phyloP scores from a whole-genome alignment of 108 stramenopile species.

The Schizochytrium sp. region DNA sequence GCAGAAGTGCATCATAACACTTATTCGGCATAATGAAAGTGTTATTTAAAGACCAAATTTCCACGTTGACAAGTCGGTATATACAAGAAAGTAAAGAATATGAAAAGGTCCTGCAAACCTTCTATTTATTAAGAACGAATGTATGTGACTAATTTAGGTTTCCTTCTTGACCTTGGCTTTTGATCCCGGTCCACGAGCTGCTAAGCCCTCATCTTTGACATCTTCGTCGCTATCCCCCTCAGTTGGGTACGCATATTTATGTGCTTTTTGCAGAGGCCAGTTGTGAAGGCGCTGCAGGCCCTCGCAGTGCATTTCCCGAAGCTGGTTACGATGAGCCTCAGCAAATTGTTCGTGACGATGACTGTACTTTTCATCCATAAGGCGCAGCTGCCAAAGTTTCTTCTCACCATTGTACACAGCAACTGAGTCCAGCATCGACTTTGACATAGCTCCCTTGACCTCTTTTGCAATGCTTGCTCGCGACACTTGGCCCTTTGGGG shows the following conservation, averaged over 20 bases:
- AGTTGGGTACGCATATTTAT: not conserved
- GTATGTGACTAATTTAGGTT: too few relatives aligned
- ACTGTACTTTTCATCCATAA: not conserved
- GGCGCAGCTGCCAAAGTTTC: not conserved
- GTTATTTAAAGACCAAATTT: too few relatives aligned
- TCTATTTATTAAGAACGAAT: too few relatives aligned
- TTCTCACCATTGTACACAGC: slow-evolving; percentile 47
- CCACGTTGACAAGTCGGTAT: too few relatives aligned
- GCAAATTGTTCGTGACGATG: not conserved
- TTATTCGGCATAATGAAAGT: too few relatives aligned
- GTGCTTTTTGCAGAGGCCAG: not conserved
- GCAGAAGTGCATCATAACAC: too few relatives aligned
- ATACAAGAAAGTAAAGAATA: too few relatives aligned
- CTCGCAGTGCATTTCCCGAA: slow-evolving; percentile 10
- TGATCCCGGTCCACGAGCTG: too few relatives aligned
- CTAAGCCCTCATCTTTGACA: not conserved
- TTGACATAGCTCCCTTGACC: not conserved
- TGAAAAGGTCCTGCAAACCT: too few relatives aligned
- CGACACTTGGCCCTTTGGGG: not conserved
- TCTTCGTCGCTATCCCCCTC: not conserved
- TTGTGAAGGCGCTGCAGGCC: slow-evolving; percentile 1
- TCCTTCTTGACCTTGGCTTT: too few relatives aligned
- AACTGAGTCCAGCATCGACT: slow-evolving; percentile 28
- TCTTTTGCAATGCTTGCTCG: slow-evolving; percentile 4
- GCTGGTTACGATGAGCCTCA: not conserved